A percentile compares a stretch with the other conserved stretches of the same genome.
phyloP scores from a whole-genome alignment of 371 early-diverging fungal genomes.

The Mortierella sp. region DNA sequence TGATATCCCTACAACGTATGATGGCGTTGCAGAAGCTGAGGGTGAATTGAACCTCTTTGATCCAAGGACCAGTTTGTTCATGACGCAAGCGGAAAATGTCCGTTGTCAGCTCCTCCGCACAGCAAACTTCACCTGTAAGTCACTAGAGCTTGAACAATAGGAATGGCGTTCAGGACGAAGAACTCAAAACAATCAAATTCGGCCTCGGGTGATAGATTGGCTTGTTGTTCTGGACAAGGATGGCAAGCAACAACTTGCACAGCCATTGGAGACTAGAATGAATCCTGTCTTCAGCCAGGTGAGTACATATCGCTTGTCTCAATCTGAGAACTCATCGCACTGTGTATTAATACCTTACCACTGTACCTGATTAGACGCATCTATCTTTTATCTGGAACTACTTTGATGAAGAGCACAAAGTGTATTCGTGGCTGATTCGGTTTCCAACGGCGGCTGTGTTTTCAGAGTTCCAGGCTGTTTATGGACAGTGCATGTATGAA shows the following conservation, averaged over 20 bases:
- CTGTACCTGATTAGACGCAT: conserved; percentile 14
- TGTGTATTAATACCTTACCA: neutral
- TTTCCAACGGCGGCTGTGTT: conserved; percentile 59
- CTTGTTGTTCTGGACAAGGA: conserved; percentile 61
- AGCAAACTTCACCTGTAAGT: conserved; percentile 49
- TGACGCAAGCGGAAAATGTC: conserved; percentile 53
- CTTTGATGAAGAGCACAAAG: conserved; percentile 48
- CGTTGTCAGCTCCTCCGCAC: conserved; percentile 59
- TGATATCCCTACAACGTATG: conserved; percentile 17
- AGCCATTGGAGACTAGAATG: conserved; percentile 76
- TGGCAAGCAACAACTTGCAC: conserved; percentile 59
- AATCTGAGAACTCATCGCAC: neutral
- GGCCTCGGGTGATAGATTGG: conserved; percentile 50
- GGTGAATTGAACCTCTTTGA: conserved; percentile 73
- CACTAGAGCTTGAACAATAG: neutral
- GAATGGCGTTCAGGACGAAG: neutral
- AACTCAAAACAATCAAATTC: neutral
- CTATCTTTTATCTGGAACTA: conserved; percentile 59
- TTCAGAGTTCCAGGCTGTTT: conserved; percentile 61
- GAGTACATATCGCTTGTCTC: conserved; percentile 3
- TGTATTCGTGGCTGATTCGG: conserved; percentile 76
- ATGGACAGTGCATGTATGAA: conserved; percentile 77
- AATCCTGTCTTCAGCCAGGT: conserved; percentile 74
- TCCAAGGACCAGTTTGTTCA: conserved; percentile 57
- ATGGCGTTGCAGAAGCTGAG: conserved; percentile 43